Evolutionary conservation across 2,329 filamentous ascomycete genomes (phyloP).

Genomic region (Anisogramma anomala): DNA sequence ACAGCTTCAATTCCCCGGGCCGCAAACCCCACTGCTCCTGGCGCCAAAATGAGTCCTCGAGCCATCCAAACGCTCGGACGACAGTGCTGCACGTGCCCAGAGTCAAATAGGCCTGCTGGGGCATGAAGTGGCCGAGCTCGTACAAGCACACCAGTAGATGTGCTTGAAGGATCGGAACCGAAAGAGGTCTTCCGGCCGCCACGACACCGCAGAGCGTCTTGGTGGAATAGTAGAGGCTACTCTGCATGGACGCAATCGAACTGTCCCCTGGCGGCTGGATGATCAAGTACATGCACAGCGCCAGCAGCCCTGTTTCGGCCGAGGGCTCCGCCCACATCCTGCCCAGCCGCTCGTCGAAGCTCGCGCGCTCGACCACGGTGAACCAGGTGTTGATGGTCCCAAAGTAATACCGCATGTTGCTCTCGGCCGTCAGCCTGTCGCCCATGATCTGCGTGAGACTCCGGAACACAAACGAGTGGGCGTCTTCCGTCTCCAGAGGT

Average conservation of each 20-base stretch:
- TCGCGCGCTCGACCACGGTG: conserved; percentile 18
- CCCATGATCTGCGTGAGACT: conserved; percentile 19
- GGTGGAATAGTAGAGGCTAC: conserved; percentile 18
- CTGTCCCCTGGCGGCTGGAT: conserved; percentile 16
- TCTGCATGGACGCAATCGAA: conserved; percentile 16
- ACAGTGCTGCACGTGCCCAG: conserved; percentile 20
- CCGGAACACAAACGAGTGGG: conserved; percentile 19
- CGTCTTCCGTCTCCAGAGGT: conserved; percentile 19
- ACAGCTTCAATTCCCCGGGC: conserved; percentile 19
- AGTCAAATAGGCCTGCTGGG: conserved; percentile 22
- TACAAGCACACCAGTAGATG: conserved; percentile 21
- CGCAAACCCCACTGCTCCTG: conserved; percentile 15
- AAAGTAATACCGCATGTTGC: conserved; percentile 19
- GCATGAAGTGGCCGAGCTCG: conserved; percentile 20
- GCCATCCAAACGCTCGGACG: conserved; percentile 20
- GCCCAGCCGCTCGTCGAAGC: conserved; percentile 18
- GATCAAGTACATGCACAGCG: conserved; percentile 21
- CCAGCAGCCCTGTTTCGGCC: conserved; percentile 19
- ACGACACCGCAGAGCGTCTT: conserved; percentile 20
- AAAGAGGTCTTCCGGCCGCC: conserved; percentile 18
- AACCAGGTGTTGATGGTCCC: conserved; percentile 21
- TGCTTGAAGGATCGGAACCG: conserved; percentile 19
- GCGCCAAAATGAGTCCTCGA: conserved; percentile 18
- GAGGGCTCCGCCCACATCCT: conserved; percentile 19
- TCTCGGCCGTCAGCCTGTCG: conserved; percentile 17